Evolutionary conservation across 768 basidiomycete species (phyloP), one percentile per base, ranked within the genome.

Genomic region (Rhizopogon sp.): DNA sequence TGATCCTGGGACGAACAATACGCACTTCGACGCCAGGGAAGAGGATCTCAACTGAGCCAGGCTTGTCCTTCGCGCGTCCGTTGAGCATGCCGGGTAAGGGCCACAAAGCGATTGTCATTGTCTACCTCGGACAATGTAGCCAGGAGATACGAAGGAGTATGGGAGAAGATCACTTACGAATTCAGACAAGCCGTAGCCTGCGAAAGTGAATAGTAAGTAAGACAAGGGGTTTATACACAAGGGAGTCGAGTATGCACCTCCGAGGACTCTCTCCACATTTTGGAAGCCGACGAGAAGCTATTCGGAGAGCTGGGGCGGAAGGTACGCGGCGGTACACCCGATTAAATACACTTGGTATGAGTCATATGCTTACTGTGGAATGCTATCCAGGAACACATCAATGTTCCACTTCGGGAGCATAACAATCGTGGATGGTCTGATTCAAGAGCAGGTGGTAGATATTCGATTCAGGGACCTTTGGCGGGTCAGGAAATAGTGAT

Each of bases 101-200:
- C 43, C 76, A 75, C 0, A 60, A 59, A 1, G 80, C 63, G 3
- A 78, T 77, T 2, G 74, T 70, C 22, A 85, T 74, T 0, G 84
- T 85, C 83, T 85, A 56, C 40, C 49, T 28, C 39, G 29, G n/a
- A 2, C 37, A 5, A 6, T 43, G 2, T 25, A 9, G 20, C 50
- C 11, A n/a, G 43, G 17, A 17, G 25, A 25, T 25, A 25, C 25
- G 25, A 25, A 25, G 4, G 29, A 25, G 25, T 25, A 20, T 39
- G 39, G 5, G 44, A 50, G 14, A 25, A 31, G 43, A 25, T 28
- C 3, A 71, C 82, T 57, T 58, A 83, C 82, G 31, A 64, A 64
- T 73, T 85, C 83, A 0, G 82, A 83, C 74, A 84, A 76, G 13
- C 85, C 85, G 56, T 83, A 87, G 0, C 83, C 84, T 82, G 51